Base-by-base conservation (phyloP, 306 rosid genomes). In the Alnus rubra region DNA sequence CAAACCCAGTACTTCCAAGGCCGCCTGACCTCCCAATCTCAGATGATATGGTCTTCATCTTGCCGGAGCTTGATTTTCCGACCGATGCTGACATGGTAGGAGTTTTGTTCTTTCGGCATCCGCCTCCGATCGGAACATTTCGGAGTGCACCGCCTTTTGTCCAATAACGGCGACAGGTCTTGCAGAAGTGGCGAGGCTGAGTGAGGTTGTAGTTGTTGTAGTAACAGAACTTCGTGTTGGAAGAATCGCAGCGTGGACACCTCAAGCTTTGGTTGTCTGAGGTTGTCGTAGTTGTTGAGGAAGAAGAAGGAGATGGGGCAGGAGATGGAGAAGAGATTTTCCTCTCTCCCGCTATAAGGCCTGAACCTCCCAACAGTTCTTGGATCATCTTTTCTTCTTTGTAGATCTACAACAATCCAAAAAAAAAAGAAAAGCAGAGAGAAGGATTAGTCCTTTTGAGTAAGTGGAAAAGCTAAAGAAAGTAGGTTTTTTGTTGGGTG, bases 101-200 rank as follows among this genome's bases (percentile, higher is more conserved):
- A 64, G 28, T 87, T 83, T 83, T 91, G 90, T 86, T 96, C 72
- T 90, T 95, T 69, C 97, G 80, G 82, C 93, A 89, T 12, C 97
- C 93, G 1, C 97, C 93, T 1, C 97, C 97, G 19, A 91, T 89
- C 0, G 96, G 96, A 28, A 91, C 90, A 47, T 91, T 89, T 59
- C 96, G 71, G 47, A 91, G 92, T 35, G 93, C 88, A 8, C 96
- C 96, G 1, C 96, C 96, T 84, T 89, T 89, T 48, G 96, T 91
- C 96, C 98, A 94, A 82, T 94, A 94, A 4, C 98, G 94, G 81
- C 98, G 98, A 65, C 98, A 94, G 6, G 97, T 91, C 87, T 94
- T 94, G 88, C 98, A 94, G 88, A 94, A 94, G 84, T 94, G 97
- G 50, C 98, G 98, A 2, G 98, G 98, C 87, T 94, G 98, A 37